Base-by-base conservation (phyloP, 768 basidiomycete species). In the Tricholoma sp. region DNA sequence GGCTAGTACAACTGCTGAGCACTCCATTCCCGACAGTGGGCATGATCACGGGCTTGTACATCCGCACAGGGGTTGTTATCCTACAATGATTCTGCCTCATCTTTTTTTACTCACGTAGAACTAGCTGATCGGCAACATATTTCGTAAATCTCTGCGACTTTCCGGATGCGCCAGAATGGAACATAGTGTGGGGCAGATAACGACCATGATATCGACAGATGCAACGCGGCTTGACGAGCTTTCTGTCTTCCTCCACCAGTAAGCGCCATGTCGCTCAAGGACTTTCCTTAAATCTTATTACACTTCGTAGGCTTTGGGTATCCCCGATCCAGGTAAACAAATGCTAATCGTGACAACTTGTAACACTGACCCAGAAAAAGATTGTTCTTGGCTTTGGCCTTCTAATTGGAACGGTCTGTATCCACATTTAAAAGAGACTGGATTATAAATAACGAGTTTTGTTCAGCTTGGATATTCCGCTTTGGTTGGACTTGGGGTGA, bases 141-240 rank as follows among this genome's bases (percentile, higher is more conserved):
- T 84, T 61, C 79, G 85, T 19, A 90, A 90, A 66, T 83, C 85
- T 0, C 71, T 89, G 37, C 79, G 86, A 11, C 71, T 89, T 0
- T 89, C 86, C 14, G 82, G 83, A 0, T 75, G 79, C 50, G 76
- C 85, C 8, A 75, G 85, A 18, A 58, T 79, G 24, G 74, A 82
- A 43, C 84, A 87, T 63, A 81, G 77, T 18, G 81, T 82, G 41
- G 88, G 88, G 0, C 76, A 85, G 64, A 83, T 88, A 50, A 86
- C 82, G 9, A 89, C 86, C 0, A 80, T 89, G 75, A 84, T 89
- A 6, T 83, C 84, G 1, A 78, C 82, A 11, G 88, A 90, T 63
- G 71, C 83, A 0, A 76, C 78, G 5, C 78, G 82, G 47, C 66
- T 87, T 21, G 85, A 86, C 58, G 61, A 71, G 14, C 76, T 81